These are phyloP conservation scores for Ambrosia trifida DNA, from an alignment of 129 eudicot species.

Conservation along the genomic window DNA sequence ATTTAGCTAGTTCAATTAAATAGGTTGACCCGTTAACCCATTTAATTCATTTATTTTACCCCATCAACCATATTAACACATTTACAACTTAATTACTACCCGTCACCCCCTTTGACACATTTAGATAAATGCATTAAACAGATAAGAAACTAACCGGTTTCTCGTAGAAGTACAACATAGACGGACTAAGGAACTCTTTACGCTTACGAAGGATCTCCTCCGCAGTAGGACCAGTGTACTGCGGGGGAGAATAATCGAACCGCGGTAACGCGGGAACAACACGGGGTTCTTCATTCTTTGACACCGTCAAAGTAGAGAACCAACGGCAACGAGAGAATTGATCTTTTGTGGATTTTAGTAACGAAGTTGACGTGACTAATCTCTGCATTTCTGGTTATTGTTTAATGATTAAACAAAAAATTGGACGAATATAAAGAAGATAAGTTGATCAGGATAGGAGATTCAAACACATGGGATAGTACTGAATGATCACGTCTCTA, in stretches of 20 bases:
- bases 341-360: background rate
- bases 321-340: background rate
- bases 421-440: background rate
- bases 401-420: background rate
- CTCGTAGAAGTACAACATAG: slow-evolving; percentile 64
- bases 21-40: too few relatives aligned
- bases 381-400: slow-evolving; percentile 7
- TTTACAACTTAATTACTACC: too few relatives aligned
- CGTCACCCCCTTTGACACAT: too few relatives aligned
- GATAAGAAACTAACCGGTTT: slow-evolving; percentile 46
- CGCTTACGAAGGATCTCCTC: slow-evolving; percentile 55
- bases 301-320: background rate
- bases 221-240: slow-evolving; percentile 56
- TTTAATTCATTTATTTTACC: too few relatives aligned
- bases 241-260: slow-evolving; percentile 69
- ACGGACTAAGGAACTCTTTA: slow-evolving; percentile 66
- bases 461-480: background rate
- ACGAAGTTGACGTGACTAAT: background rate
- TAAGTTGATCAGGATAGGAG: background rate
- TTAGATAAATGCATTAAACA: background rate
- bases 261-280: slow-evolving; percentile 47
- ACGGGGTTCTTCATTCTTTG: slow-evolving; percentile 27
- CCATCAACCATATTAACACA: too few relatives aligned
- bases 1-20: too few relatives aligned
- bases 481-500: slow-evolving; percentile 6